Percentiles rank a stretch among this genome's conserved stretches.
These are phyloP conservation scores for Alternaria hordeiaustralica DNA, from an alignment of 2,329 filamentous ascomycete genomes.

Conservation along the genomic window DNA sequence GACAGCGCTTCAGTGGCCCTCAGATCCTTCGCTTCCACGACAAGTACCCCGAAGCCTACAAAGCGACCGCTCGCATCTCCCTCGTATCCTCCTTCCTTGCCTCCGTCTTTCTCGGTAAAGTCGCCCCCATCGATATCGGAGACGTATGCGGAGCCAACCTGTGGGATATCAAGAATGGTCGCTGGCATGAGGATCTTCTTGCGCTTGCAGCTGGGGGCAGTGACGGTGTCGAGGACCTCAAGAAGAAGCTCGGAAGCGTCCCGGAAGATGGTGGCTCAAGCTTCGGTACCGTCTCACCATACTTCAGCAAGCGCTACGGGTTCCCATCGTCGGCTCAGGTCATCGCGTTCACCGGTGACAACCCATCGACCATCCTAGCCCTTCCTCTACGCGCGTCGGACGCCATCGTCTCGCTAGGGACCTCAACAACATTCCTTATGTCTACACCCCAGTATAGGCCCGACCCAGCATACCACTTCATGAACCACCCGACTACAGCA, in stretches of 20 bases:
- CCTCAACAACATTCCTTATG: constrained; percentile 97
- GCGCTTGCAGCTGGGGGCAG: constrained; percentile 70
- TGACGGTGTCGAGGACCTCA: constrained; percentile 69
- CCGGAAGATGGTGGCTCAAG: constrained; percentile 79
- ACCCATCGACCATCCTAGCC: constrained; percentile 91
- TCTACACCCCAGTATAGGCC: constrained; percentile 90
- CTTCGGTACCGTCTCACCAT: constrained; percentile 76
- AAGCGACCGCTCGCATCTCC: constrained; percentile 81
- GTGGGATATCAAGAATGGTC: constrained; percentile 81
- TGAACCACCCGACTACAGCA: constrained; percentile 92
- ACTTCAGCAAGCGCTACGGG: constrained; percentile 80
- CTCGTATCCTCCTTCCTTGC: constrained; percentile 95
- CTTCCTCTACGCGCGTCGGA: constrained; percentile 86
- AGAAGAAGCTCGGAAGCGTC: constrained; percentile 79
- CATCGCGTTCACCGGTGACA: constrained; percentile 91
- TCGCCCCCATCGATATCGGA: constrained; percentile 90
- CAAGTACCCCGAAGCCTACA: constrained; percentile 81
- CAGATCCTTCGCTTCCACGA: constrained; percentile 90
- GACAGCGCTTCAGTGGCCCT: constrained; percentile 92
- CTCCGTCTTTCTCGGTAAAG: constrained; percentile 81
- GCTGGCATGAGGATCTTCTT: constrained; percentile 78
- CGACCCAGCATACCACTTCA: constrained; percentile 92
- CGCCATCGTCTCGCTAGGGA: constrained; percentile 93
- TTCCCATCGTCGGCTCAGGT: constrained; percentile 78
- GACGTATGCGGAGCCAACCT: constrained; percentile 98